Evolutionary conservation across 805 yeast genomes (phyloP).

Genomic region (Isabelozyma gotoi): DNA sequence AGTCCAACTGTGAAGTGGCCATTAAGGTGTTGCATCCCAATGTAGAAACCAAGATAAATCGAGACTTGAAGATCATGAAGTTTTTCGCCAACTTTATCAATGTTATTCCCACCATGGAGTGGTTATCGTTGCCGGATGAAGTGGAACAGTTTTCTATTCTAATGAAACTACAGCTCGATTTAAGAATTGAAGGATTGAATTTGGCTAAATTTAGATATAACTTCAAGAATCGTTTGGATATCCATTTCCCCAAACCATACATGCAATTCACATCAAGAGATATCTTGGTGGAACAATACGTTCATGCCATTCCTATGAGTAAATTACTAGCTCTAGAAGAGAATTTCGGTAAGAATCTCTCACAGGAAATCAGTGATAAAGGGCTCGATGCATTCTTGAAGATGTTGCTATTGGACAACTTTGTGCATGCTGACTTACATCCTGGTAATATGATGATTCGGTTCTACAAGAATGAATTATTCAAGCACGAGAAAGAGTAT

Average conservation of each 20-base stretch:
- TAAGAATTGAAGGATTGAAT: slow-evolving; percentile 86
- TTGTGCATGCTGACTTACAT: slow-evolving; percentile 94
- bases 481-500: slow-evolving; percentile 42
- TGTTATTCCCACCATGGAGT: slow-evolving; percentile 89
- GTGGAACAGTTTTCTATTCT: slow-evolving; percentile 82
- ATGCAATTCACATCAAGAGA: slow-evolving; percentile 61
- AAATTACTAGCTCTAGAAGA: slow-evolving; percentile 53
- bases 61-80: slow-evolving; percentile 84
- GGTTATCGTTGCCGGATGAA: slow-evolving; percentile 94
- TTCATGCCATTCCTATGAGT: slow-evolving; percentile 82
- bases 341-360: slow-evolving; percentile 49
- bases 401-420: slow-evolving; percentile 90
- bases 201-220: slow-evolving; percentile 68
- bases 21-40: slow-evolving; percentile 91
- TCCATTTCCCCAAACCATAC: slow-evolving; percentile 81
- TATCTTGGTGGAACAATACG: slow-evolving; percentile 82
- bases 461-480: slow-evolving; percentile 53
- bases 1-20: slow-evolving; percentile 66
- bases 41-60: slow-evolving; percentile 65
- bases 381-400: slow-evolving; percentile 89
- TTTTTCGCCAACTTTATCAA: slow-evolving; percentile 74
- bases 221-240: slow-evolving; percentile 55
- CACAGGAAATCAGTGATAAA: slow-evolving; percentile 72
- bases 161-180: slow-evolving; percentile 87
- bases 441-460: slow-evolving; percentile 92